phyloP scores from a whole-genome alignment of 768 basidiomycete genomes.

The Epithele typhae region DNA sequence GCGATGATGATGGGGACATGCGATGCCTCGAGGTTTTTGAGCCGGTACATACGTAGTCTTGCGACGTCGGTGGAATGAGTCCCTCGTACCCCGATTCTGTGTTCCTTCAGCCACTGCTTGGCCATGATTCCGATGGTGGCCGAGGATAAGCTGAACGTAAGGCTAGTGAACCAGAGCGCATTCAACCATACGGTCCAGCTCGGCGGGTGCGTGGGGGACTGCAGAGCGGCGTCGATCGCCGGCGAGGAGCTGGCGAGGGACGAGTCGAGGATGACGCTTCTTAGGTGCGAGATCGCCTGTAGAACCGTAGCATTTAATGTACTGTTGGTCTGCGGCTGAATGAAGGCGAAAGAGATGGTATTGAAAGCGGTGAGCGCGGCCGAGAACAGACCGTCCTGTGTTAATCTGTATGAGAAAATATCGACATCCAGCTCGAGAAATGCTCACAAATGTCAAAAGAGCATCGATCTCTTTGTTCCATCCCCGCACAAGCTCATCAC shows the following conservation, averaged over 20 bases:
- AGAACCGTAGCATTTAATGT: conserved; percentile 7
- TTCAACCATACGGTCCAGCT: conserved; percentile 8
- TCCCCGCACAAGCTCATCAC: too few species aligned
- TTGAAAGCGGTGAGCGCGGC: conserved; percentile 20
- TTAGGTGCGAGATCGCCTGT: background rate
- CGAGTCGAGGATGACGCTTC: background rate
- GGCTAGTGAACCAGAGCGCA: conserved; percentile 18
- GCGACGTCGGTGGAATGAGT: conserved; percentile 13
- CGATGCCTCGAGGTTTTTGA: conserved; percentile 18
- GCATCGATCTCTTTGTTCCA: too few species aligned
- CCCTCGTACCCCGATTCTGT: conserved; percentile 11
- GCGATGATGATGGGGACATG: conserved; percentile 7
- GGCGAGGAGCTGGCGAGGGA: background rate
- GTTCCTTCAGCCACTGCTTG: conserved; percentile 22
- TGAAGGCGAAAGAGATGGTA: background rate
- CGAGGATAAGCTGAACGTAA: conserved; percentile 18
- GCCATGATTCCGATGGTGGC: conserved; percentile 19
- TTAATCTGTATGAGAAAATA: too few species aligned
- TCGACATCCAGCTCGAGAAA: too few species aligned
- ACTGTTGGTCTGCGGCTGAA: conserved; percentile 8
- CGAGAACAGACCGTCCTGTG: conserved; percentile 23
- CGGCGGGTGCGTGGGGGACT: conserved; percentile 1
- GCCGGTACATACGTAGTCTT: conserved; percentile 18
- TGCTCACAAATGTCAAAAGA: too few species aligned
- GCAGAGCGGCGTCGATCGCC: background rate